phyloP scores from a whole-genome alignment of 2,329 filamentous ascomycete genomes.

The Fusarium illudens region DNA sequence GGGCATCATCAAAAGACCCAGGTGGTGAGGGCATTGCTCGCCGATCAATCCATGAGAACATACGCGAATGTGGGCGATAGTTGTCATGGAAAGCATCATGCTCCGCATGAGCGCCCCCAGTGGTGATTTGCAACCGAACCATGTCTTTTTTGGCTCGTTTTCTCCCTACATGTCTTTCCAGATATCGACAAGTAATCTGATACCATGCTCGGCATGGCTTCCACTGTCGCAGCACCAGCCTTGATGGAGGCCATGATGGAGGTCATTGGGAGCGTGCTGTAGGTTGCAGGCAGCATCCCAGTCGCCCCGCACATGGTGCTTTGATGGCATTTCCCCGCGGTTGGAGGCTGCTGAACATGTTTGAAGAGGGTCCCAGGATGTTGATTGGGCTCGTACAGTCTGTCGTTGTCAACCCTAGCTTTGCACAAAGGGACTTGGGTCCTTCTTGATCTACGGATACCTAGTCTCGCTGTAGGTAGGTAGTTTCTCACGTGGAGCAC shows the following conservation, averaged over 20 bases:
- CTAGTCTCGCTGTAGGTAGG: neutral
- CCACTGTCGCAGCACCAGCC: neutral
- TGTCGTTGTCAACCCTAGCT: neutral
- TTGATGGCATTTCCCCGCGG: neutral
- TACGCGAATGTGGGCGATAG: neutral
- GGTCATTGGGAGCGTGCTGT: neutral
- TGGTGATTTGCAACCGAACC: neutral
- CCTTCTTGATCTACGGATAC: neutral
- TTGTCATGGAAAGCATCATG: neutral
- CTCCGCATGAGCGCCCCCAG: neutral
- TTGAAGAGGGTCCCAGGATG: neutral
- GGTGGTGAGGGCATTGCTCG: neutral
- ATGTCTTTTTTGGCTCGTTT: no score
- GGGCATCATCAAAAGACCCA: no score
- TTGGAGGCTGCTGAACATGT: neutral
- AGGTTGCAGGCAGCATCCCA: neutral
- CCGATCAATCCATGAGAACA: neutral
- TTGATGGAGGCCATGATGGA: neutral
- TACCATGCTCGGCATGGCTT: neutral
- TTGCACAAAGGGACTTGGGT: neutral
- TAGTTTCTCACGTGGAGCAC: neutral
- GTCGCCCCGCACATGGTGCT: neutral
- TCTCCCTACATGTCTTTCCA: neutral
- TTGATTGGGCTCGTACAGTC: neutral
- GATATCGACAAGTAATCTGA: neutral